Conservation (phyloP, 257 asterid species). For the Scutellaria galericulata region DNA sequence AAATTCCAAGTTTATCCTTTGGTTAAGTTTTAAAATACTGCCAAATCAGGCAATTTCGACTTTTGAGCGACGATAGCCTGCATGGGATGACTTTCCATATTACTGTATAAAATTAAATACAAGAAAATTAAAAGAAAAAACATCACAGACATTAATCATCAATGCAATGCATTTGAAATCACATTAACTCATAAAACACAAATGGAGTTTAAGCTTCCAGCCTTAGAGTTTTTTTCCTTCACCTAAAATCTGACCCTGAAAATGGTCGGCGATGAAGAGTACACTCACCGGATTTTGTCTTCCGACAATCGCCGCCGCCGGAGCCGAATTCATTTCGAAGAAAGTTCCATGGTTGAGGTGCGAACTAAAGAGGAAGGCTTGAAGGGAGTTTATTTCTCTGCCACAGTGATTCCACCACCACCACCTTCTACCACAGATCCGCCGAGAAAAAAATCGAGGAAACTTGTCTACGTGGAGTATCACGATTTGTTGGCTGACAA, state of each 20-base stretch:
- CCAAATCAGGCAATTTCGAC: no score
- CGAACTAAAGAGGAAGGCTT: conserved; percentile 52
- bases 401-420: conserved; percentile 38
- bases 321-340: conserved; percentile 2
- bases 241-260: background rate
- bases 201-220: no score
- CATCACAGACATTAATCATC: no score
- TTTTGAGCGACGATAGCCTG: no score
- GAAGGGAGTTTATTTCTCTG: conserved; percentile 46
- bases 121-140: no score
- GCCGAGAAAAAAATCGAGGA: background rate
- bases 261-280: background rate
- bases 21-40: no score
- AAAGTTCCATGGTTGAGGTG: conserved; percentile 50
- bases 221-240: no score
- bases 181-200: no score
- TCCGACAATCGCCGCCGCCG: conserved; percentile 1
- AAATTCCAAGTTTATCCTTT: no score
- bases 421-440: background rate
- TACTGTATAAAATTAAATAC: no score
- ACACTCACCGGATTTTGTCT: background rate
- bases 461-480: conserved; percentile 49
- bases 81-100: no score
- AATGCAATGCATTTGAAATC: no score
- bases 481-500: conserved; percentile 42